These are phyloP conservation scores for Wallemia ichthyophaga DNA, from an alignment of 1,284 basidiomycete species.

Conservation along the genomic window DNA sequence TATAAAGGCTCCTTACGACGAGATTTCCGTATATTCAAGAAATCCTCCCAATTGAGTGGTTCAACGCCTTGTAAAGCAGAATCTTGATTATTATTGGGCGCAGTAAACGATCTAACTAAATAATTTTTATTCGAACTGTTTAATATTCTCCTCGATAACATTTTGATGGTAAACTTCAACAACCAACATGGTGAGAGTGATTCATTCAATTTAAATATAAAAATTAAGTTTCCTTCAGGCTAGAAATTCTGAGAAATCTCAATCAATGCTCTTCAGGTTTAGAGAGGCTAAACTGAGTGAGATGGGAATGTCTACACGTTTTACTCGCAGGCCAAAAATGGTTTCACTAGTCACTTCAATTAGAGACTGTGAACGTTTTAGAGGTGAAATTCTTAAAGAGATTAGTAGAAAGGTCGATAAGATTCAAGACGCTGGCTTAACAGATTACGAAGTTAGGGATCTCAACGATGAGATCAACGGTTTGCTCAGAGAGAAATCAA, in stretches of 20 bases:
- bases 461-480: slow-evolving; percentile 97
- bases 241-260: slow-evolving; percentile 87
- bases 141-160: not conserved
- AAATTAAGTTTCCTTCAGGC: slow-evolving; percentile 23
- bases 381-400: slow-evolving; percentile 76
- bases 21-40: not conserved
- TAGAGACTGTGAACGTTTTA: slow-evolving; percentile 78
- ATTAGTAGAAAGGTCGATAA: slow-evolving; percentile 89
- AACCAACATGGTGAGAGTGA: not conserved
- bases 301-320: slow-evolving; percentile 46
- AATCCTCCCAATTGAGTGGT: not conserved
- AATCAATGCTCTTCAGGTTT: slow-evolving; percentile 96
- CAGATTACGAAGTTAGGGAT: slow-evolving; percentile 86
- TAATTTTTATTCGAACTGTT: not conserved
- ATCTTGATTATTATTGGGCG: not conserved
- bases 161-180: not conserved
- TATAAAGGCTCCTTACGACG: not conserved
- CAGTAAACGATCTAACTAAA: not conserved
- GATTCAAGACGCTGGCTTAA: slow-evolving; percentile 77
- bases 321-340: slow-evolving; percentile 58
- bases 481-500: slow-evolving; percentile 69
- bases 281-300: slow-evolving; percentile 86
- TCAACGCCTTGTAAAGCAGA: not conserved
- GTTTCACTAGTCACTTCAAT: slow-evolving; percentile 67
- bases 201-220: not conserved